These are phyloP conservation scores for Lipomyces japonicus DNA, from an alignment of 805 yeast genomes.

Conservation along the genomic window DNA sequence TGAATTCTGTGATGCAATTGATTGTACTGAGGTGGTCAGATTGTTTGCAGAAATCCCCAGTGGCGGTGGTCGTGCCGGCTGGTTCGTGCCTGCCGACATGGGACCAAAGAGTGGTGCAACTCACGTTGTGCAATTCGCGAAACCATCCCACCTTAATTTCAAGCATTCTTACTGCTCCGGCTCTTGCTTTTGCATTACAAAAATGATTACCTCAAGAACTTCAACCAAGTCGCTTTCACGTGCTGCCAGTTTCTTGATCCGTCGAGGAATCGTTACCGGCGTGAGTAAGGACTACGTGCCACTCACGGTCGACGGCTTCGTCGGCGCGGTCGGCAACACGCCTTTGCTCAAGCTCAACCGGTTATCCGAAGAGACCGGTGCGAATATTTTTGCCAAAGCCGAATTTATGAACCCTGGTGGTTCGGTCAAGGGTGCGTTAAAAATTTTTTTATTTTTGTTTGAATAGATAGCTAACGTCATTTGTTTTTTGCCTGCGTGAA, in stretches of 20 bases:
- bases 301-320: slow-evolving; percentile 64
- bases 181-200: too few species aligned
- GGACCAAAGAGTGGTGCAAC: too few species aligned
- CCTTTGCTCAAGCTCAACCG: slow-evolving; percentile 65
- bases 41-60: too few species aligned
- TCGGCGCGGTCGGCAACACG: slow-evolving; percentile 89
- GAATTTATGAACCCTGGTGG: slow-evolving; percentile 95
- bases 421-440: slow-evolving; percentile 54
- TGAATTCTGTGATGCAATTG: too few species aligned
- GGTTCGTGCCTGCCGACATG: too few species aligned
- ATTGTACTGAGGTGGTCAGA: too few species aligned
- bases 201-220: not conserved
- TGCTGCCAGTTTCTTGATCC: not conserved
- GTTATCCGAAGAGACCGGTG: slow-evolving; percentile 56
- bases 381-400: slow-evolving; percentile 83
- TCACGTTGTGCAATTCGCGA: too few species aligned
- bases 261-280: not conserved
- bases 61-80: too few species aligned
- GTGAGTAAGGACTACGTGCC: slow-evolving; percentile 52
- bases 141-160: too few species aligned
- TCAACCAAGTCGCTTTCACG: not conserved
- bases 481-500: not conserved
- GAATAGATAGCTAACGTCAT: not conserved
- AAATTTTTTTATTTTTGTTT: not conserved
- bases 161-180: too few species aligned